A percentile compares a stretch with the other conserved stretches of the same genome.
These are phyloP conservation scores for Vitis cinerea DNA, from an alignment of 164 flowering plant species.

Conservation along the genomic window DNA sequence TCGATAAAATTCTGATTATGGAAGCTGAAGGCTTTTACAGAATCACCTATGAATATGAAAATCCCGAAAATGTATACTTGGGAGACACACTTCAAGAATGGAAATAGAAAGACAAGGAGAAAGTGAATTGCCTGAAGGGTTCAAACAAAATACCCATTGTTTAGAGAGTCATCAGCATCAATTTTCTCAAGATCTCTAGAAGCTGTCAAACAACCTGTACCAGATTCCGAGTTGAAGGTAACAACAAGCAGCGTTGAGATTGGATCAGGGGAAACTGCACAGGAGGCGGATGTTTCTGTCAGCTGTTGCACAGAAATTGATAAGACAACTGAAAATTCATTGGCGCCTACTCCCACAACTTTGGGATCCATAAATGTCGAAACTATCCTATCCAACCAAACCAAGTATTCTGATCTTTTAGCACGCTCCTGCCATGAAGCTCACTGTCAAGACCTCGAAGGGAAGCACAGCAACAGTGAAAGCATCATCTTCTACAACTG, in stretches of 20 bases:
- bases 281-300: constrained; percentile 11
- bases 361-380: constrained; percentile 6
- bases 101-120: constrained; percentile 13
- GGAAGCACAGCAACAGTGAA: no score
- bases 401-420: no score
- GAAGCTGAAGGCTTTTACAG: constrained; percentile 40
- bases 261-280: constrained; percentile 15
- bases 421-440: no score
- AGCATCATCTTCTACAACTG: no score
- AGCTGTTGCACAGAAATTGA: constrained; percentile 11
- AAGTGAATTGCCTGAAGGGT: constrained; percentile 11
- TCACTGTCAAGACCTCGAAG: no score
- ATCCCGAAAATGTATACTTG: no score
- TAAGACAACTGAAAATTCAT: constrained; percentile 7
- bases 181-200: not conserved
- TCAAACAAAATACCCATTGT: constrained; percentile 1
- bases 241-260: constrained; percentile 13
- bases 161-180: no score
- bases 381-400: no score
- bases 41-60: no score
- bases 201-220: constrained; percentile 9
- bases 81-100: not conserved
- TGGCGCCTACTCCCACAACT: constrained; percentile 8
- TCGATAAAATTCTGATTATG: constrained; percentile 74
- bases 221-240: constrained; percentile 10